Conservation (phyloP, 306 rosid species). For the Ormosia semicastrata region DNA sequence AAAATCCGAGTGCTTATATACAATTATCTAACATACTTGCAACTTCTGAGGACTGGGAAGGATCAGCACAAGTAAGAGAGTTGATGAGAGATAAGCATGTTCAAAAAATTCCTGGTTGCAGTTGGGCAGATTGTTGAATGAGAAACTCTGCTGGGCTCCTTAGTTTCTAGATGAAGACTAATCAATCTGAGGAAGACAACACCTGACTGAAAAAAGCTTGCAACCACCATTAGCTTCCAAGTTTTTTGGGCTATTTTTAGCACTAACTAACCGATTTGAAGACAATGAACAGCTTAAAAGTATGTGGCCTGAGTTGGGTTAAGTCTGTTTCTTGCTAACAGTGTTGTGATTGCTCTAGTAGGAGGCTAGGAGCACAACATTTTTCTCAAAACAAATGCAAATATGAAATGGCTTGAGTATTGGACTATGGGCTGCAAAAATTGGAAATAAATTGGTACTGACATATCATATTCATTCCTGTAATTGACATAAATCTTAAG, state of each 20-base stretch:
- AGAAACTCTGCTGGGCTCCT: neutral
- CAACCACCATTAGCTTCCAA: neutral
- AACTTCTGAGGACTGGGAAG: constrained; percentile 72
- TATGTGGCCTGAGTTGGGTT: neutral
- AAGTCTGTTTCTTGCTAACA: neutral
- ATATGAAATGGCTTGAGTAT: neutral
- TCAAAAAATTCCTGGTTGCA: constrained; percentile 59
- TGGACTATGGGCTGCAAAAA: neutral
- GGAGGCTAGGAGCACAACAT: neutral
- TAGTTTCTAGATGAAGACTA: neutral
- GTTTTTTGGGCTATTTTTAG: neutral
- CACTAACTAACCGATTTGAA: neutral
- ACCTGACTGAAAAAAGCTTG: neutral
- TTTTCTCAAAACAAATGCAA: neutral
- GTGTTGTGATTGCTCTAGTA: neutral
- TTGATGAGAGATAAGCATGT: constrained; percentile 52
- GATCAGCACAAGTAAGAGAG: constrained; percentile 58
- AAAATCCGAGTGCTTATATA: constrained; percentile 62
- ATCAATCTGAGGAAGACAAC: neutral
- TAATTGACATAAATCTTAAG: neutral
- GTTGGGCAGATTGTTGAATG: constrained; percentile 63
- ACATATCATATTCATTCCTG: neutral
- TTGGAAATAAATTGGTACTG: neutral
- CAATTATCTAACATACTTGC: constrained; percentile 74
- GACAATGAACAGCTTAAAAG: neutral